A percentile compares a stretch with the other conserved stretches of the same genome.
Evolutionary conservation across 306 rosid genomes (phyloP).

Genomic region (Gillenia trifoliata): DNA sequence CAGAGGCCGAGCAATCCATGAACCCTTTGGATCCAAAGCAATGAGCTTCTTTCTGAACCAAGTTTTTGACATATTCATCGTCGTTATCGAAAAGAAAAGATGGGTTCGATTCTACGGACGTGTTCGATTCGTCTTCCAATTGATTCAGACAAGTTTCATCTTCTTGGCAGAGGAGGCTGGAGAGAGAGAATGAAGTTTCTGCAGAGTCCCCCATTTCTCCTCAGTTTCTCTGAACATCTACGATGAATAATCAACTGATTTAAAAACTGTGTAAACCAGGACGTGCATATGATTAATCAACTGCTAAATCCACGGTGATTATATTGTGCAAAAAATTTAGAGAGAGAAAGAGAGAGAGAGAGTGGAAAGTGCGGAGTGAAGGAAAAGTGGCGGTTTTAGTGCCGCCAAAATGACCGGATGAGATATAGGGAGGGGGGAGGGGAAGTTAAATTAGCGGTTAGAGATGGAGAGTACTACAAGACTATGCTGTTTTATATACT

Average conservation of each 20-base stretch:
- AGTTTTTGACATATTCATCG: conserved; percentile 51
- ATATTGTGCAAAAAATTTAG: conserved; percentile 18
- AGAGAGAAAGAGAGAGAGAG: conserved; percentile 17
- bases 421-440: conserved; percentile 24
- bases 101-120: conserved; percentile 17
- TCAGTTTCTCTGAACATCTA: conserved; percentile 20
- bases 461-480: neutral
- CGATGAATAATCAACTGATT: conserved; percentile 5
- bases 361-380: conserved; percentile 20
- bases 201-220: conserved; percentile 45
- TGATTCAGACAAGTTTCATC: conserved; percentile 32
- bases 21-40: conserved; percentile 35
- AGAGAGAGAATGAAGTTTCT: conserved; percentile 32
- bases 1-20: conserved; percentile 21
- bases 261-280: conserved; percentile 6
- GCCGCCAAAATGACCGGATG: conserved; percentile 85
- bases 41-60: conserved; percentile 50
- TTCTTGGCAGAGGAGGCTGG: conserved; percentile 63
- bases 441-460: conserved; percentile 47
- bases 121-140: conserved; percentile 13
- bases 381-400: conserved; percentile 55
- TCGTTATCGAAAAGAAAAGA: conserved; percentile 43
- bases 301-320: conserved; percentile 28
- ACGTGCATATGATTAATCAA: conserved; percentile 20
- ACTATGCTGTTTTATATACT: neutral